These are phyloP conservation scores for Hyaloscypha variabilis DNA, from an alignment of 495 filamentous ascomycete genomes.

Conservation along the genomic window DNA sequence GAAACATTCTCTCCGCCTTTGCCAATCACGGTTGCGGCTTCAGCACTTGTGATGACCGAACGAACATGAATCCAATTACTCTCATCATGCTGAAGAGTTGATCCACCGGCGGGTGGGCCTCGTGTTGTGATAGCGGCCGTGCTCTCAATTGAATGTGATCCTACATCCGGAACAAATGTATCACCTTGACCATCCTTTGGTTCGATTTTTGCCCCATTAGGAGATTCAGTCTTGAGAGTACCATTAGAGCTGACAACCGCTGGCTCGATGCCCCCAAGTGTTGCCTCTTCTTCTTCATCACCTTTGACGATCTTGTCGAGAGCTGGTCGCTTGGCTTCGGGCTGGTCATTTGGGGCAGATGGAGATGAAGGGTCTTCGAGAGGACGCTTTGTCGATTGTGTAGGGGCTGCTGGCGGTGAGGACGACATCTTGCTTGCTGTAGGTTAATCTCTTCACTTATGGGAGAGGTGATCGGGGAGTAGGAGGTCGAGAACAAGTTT, in stretches of 20 bases:
- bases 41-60: conserved; percentile 92
- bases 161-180: conserved; percentile 50
- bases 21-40: conserved; percentile 96
- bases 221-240: conserved; percentile 34
- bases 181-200: conserved; percentile 61
- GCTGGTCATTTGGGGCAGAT: conserved; percentile 86
- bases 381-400: conserved; percentile 80
- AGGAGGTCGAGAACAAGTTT: conserved; percentile 39
- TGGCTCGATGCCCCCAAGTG: conserved; percentile 39
- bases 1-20: conserved; percentile 99
- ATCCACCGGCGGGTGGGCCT: conserved; percentile 12
- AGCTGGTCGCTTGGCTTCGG: conserved; percentile 94
- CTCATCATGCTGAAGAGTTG: conserved; percentile 65
- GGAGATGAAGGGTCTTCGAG: conserved; percentile 96
- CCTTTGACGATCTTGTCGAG: conserved; percentile 85
- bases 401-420: conserved; percentile 50
- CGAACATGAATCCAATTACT: conserved; percentile 96
- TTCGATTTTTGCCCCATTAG: conserved; percentile 58
- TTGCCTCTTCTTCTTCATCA: conserved; percentile 39
- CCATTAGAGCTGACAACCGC: conserved; percentile 40
- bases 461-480: conserved; percentile 35
- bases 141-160: conserved; percentile 38
- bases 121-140: conserved; percentile 33
- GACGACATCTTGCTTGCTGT: conserved; percentile 53
- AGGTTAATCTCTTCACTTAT: conserved; percentile 39